Percentiles rank a stretch among this genome's conserved stretches.
Evolutionary conservation across 2,329 filamentous ascomycete genomes (phyloP).

Genomic region (Nothopassalora personata): DNA sequence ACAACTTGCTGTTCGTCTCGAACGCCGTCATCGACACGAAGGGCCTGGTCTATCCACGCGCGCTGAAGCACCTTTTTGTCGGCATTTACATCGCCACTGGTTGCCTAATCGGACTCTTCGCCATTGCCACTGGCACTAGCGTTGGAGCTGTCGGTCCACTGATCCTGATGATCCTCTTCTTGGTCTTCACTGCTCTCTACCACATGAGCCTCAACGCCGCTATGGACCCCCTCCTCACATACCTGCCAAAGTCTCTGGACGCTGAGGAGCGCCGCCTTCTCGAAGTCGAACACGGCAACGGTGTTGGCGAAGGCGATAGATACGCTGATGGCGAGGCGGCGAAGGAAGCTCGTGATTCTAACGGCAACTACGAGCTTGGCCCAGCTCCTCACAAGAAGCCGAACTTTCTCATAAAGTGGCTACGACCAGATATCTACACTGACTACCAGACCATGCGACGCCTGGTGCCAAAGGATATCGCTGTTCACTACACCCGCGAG

Average conservation of each 20-base stretch:
- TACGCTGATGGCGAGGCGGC: conserved; percentile 24
- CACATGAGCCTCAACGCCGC: conserved; percentile 69
- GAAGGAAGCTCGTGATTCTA: conserved; percentile 24
- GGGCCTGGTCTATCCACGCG: conserved; percentile 80
- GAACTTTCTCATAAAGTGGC: conserved; percentile 60
- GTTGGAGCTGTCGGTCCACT: conserved; percentile 55
- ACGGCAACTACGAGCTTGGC: conserved; percentile 22
- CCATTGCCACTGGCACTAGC: conserved; percentile 54
- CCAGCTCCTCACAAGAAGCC: conserved; percentile 45
- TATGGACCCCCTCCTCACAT: conserved; percentile 69
- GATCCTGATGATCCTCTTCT: conserved; percentile 68
- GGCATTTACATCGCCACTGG: conserved; percentile 76
- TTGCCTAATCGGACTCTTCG: conserved; percentile 80
- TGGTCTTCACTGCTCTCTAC: conserved; percentile 70
- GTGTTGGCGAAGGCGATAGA: conserved; percentile 21
- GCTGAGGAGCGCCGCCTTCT: conserved; percentile 35
- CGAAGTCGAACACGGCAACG: conserved; percentile 28
- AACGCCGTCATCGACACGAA: conserved; percentile 80
- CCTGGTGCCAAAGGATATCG: conserved; percentile 57
- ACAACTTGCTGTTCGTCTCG: conserved; percentile 84
- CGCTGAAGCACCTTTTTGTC: conserved; percentile 76
- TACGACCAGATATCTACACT: conserved; percentile 71
- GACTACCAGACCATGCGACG: conserved; percentile 67
- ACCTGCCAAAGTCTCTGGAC: conserved; percentile 55
- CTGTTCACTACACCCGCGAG: conserved; percentile 57